Conservation (phyloP, 1,284 basidiomycete species). For the Crucibulum cyathiforme region DNA sequence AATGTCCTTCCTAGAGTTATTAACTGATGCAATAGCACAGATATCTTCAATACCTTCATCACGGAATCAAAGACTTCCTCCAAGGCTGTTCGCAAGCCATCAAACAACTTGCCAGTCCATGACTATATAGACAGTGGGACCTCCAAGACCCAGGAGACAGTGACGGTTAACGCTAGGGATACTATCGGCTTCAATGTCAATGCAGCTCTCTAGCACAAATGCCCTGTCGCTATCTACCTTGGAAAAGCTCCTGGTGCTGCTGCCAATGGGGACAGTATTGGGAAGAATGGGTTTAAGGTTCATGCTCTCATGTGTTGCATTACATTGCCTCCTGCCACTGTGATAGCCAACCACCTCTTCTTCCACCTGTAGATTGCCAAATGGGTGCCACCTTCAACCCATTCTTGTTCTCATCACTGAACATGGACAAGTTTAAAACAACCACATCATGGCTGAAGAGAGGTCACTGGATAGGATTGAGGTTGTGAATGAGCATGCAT, state of each 20-base stretch:
- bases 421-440: slow-evolving; percentile 31
- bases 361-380: slow-evolving; percentile 32
- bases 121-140: slow-evolving; percentile 31
- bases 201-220: slow-evolving; percentile 39
- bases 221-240: slow-evolving; percentile 41
- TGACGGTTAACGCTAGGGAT: slow-evolving; percentile 37
- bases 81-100: slow-evolving; percentile 32
- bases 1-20: not conserved
- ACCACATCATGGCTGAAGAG: slow-evolving; percentile 41
- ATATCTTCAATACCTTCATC: slow-evolving; percentile 38
- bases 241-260: slow-evolving; percentile 38
- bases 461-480: too few species aligned
- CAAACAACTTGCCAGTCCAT: slow-evolving; percentile 41
- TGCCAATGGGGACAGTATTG: slow-evolving; percentile 44
- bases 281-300: slow-evolving; percentile 47
- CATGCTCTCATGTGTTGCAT: not conserved
- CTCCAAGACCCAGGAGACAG: slow-evolving; percentile 30
- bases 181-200: slow-evolving; percentile 35
- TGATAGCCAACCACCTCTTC: too few species aligned
- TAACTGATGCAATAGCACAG: slow-evolving; percentile 10
- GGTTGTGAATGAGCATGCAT: too few species aligned
- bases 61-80: slow-evolving; percentile 28
- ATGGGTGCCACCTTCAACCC: slow-evolving; percentile 39
- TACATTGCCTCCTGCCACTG: not conserved
- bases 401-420: slow-evolving; percentile 33